Base-by-base conservation (phyloP, 257 asterid genomes). In the Thymus mandschuricus region DNA sequence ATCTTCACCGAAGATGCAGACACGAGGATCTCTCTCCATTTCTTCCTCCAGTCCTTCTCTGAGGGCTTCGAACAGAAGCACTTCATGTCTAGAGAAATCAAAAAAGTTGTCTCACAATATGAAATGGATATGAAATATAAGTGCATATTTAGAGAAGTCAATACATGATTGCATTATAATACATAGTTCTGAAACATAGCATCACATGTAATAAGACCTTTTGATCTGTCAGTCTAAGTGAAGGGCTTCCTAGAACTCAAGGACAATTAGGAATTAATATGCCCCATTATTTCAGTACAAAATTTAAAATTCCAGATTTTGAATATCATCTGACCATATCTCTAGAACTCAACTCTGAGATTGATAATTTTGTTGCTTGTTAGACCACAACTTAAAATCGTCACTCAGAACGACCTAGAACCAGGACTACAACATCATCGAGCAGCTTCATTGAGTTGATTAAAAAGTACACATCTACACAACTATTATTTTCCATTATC, bases 1-100 rank as follows among this genome's bases (percentile, higher is more conserved):
- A 57, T 89, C 96, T 73, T 89, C 97, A 29, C 95, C 97, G 75
- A 89, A 72, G 30, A 89, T 82, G 62, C 97, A 91, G 48, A 91
- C 96, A 1, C 83, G 50, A 12, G 89, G 89, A 80, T 91, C 96
- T 79, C 96, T 78, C 2, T 83, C 97, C 97, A 89, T 91, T 76
- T 89, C 97, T 83, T 91, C 96, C 56, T 91, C 96, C 21, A 91
- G 86, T 56, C 96, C 96, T 83, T 91, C 96, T 38, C 87, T 81
- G 12, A 91, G 91, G 35, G 96, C 97, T 80, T 91, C 97, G 63
- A 89, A 91, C 30, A 91, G 92, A 73, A 91, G 51, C 15, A 91
- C 87, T 78, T 91, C 97, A 67, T 91, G 97, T 85, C 76, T 80
- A 44, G 21, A 21, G 21, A 21, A 21, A 21, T 21, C 21, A 21